Base-by-base conservation (phyloP, 2,329 filamentous ascomycete species). In the Pseudogymnoascus destructans region DNA sequence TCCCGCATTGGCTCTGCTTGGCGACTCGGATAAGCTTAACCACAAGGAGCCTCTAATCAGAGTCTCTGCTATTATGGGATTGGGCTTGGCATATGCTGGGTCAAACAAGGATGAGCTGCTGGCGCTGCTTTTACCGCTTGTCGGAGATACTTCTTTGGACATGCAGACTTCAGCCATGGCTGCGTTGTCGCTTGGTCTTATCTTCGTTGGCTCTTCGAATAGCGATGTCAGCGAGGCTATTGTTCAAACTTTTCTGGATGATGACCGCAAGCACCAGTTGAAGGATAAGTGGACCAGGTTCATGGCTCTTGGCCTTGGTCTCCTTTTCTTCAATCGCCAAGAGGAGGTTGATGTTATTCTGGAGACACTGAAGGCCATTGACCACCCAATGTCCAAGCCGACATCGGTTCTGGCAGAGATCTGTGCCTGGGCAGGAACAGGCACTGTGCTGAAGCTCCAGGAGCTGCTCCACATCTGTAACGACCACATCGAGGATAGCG, bases 231-330 rank as follows among this genome's bases (percentile, higher is more conserved):
- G 87, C 63, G 89, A 95, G 73, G 86, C 91, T 8, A 93, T 98
- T 65, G 85, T 97, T 58, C 89, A 87, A 59, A 95, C 92, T 0
- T 78, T 98, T 65, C 82, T 98, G 72, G 93, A 98, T 64, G 92
- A 97, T 60, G 92, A 97, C 61, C 84, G 91, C 59, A 86, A 87
- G 73, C 85, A 81, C 67, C 91, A 95, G 71, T 77, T 98, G 61
- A 96, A 95, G 65, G 89, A 97, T 74, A 98, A 97, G 74, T 98
- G 93, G 93, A 93, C 91, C 30, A 85, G 93, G 15, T 98, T 98
- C 75, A 86, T 98, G 75, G 91, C 89, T 17, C 84, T 98, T 40
- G 93, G 93, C 63, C 79, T 98, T 62, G 93, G 92, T 1, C 79
- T 98, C 23, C 78, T 98, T 25, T 98, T 90, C 79, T 97, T 98